Evolutionary conservation across 495 filamentous ascomycete species (phyloP), one percentile per base, ranked within the genome.

Genomic region (Chaetomium cochliodes): DNA sequence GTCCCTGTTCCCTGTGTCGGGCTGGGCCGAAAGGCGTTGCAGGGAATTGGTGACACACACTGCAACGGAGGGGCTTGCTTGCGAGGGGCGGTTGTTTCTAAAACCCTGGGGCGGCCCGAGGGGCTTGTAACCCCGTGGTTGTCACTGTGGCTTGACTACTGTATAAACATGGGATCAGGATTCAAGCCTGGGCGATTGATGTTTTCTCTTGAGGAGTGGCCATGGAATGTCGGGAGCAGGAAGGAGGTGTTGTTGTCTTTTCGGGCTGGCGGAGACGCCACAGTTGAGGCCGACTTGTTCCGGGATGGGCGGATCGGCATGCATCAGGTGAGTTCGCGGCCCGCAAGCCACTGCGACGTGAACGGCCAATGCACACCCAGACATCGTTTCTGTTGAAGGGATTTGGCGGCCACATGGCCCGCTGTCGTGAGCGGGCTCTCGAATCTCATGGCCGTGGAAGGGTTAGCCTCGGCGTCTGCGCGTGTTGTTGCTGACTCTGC

Each of bases 261-360:
- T 18, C 13, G 41, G 41, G 13, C 41, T 16, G 13, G 18, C 16
- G 16, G 6, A 15, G 6, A 15, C 41, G 41, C 41, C 41, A 44
- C 41, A 44, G 41, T 15, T 18, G 16, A 15, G 13, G 41, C 41
- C 41, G 41, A 44, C 41, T 18, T 5, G 2, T 44, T 6, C 33
- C 33, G 9, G 13, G 41, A 44, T 7, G 28, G 25, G 54, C 52
- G 30, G 55, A 44, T 44, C 44, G 55, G 55, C 12, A 26, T 5
- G 55, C 12, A 26, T 5, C 37, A 2, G 54, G 37, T 33, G 20
- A 37, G 7, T 5, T 39, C 37, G 16, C 55, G 13, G 9, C 23
- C 20, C 44, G 44, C 58, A 60, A 60, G 58, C 58, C 58, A 59
- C 26, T n/a, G 37, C 44, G 28, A 51, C 28, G n/a, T 13, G 15